Conservation (phyloP, 78 protist species). For the Salpingoeca rosetta region DNA sequence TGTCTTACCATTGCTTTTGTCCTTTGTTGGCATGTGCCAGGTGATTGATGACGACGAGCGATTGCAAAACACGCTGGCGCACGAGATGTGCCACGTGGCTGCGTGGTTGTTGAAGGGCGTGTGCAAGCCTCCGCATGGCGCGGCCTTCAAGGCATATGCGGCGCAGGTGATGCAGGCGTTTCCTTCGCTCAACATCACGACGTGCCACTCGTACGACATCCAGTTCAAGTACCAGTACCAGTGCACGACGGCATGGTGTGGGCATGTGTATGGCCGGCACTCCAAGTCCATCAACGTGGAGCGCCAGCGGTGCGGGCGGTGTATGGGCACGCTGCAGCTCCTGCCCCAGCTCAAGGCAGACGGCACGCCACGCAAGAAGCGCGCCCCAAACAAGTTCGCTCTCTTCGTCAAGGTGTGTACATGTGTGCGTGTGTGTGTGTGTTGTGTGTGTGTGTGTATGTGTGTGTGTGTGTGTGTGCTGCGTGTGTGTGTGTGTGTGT, state of each 20-base stretch:
- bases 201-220: constrained; percentile 20
- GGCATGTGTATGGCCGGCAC: constrained; percentile 14
- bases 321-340: background rate
- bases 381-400: background rate
- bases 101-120: constrained; percentile 14
- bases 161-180: background rate
- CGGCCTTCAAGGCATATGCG: background rate
- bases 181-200: constrained; percentile 1
- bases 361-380: constrained; percentile 11
- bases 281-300: constrained; percentile 4
- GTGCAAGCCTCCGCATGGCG: constrained; percentile 19
- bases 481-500: too few relatives aligned
- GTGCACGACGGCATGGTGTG: background rate
- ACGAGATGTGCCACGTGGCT: constrained; percentile 25
- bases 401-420: background rate
- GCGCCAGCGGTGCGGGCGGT: constrained; percentile 1
- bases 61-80: background rate
- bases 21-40: background rate
- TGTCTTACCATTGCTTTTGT: background rate
- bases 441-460: too few relatives aligned
- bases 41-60: constrained; percentile 3
- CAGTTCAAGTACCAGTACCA: background rate
- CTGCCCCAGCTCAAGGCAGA: background rate
- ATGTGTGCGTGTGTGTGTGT: too few relatives aligned
- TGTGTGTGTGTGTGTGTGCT: too few relatives aligned